Conservation (phyloP, 2,329 filamentous ascomycete genomes). For the Paracamarosporium sp. region DNA sequence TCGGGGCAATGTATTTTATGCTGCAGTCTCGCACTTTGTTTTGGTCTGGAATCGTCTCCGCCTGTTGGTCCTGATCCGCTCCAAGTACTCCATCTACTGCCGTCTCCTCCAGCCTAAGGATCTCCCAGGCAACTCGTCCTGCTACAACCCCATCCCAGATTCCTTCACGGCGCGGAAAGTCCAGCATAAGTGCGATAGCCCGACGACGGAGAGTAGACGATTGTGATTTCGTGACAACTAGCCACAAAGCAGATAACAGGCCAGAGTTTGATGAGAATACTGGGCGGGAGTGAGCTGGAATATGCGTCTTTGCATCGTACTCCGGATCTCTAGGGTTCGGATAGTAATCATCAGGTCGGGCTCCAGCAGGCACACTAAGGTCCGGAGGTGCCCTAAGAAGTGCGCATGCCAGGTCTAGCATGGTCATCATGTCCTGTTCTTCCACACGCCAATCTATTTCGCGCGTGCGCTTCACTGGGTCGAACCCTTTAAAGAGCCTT, state of each 20-base stretch:
- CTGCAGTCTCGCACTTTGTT: slow-evolving; percentile 16
- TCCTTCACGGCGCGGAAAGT: slow-evolving; percentile 50
- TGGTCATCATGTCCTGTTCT: slow-evolving; percentile 19
- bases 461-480: not conserved
- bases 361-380: slow-evolving; percentile 21
- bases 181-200: slow-evolving; percentile 32
- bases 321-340: slow-evolving; percentile 13
- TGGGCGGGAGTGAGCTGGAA: slow-evolving; percentile 16
- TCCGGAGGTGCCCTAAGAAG: slow-evolving; percentile 25
- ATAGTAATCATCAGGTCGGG: slow-evolving; percentile 19
- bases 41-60: slow-evolving; percentile 13
- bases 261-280: slow-evolving; percentile 36
- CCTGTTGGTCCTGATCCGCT: not conserved
- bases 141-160: slow-evolving; percentile 69
- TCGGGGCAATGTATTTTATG: slow-evolving; percentile 27
- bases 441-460: slow-evolving; percentile 18
- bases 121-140: slow-evolving; percentile 43
- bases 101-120: slow-evolving; percentile 35
- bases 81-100: slow-evolving; percentile 22
- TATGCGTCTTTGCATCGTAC: not conserved
- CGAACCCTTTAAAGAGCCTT: slow-evolving; percentile 9
- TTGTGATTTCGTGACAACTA: slow-evolving; percentile 28
- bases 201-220: slow-evolving; percentile 27
- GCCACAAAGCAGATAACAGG: slow-evolving; percentile 33
- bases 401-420: slow-evolving; percentile 21